Conservation (phyloP, 192 early-diverging fungal species). For the Martensiomyces pterosporus region DNA sequence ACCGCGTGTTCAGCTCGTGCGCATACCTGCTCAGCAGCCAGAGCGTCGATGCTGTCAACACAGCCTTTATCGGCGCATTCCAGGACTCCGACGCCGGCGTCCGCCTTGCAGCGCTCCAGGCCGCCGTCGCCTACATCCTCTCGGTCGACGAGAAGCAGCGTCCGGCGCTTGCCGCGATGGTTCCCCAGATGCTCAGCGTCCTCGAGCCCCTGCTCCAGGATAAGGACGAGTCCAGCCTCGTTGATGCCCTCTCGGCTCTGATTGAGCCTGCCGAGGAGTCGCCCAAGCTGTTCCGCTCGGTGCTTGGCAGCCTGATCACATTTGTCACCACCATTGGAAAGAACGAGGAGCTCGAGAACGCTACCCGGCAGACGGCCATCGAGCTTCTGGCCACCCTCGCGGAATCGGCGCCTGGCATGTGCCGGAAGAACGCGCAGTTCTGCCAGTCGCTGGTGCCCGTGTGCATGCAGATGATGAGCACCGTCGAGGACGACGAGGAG, state of each 20-base stretch:
- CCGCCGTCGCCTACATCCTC: conserved; percentile 71
- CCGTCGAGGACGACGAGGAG: conserved; percentile 77
- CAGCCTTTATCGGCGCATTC: conserved; percentile 70
- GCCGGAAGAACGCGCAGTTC: conserved; percentile 87
- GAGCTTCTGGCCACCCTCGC: conserved; percentile 90
- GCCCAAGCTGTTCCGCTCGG: conserved; percentile 79
- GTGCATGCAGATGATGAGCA: conserved; percentile 91
- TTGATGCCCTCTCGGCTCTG: conserved; percentile 69
- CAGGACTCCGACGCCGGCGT: conserved; percentile 62
- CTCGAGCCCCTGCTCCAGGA: conserved; percentile 64
- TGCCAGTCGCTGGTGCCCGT: conserved; percentile 76
- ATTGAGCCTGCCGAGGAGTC: conserved; percentile 82
- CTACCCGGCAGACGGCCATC: conserved; percentile 83
- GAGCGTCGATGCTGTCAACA: conserved; percentile 64
- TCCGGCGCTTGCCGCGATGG: conserved; percentile 45
- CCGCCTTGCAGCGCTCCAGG: conserved; percentile 72
- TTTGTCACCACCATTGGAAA: conserved; percentile 77
- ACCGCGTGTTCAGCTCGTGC: conserved; percentile 83
- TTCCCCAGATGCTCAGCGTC: conserved; percentile 81
- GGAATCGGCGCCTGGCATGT: conserved; percentile 83
- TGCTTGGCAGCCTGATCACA: conserved; percentile 66
- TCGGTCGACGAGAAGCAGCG: conserved; percentile 58
- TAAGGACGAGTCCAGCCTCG: conserved; percentile 68
- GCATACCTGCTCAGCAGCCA: conserved; percentile 73
- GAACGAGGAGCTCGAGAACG: conserved; percentile 74